Evolutionary conservation across 2,329 filamentous ascomycete genomes (phyloP).

Genomic region (Cladophialophora bantiana): DNA sequence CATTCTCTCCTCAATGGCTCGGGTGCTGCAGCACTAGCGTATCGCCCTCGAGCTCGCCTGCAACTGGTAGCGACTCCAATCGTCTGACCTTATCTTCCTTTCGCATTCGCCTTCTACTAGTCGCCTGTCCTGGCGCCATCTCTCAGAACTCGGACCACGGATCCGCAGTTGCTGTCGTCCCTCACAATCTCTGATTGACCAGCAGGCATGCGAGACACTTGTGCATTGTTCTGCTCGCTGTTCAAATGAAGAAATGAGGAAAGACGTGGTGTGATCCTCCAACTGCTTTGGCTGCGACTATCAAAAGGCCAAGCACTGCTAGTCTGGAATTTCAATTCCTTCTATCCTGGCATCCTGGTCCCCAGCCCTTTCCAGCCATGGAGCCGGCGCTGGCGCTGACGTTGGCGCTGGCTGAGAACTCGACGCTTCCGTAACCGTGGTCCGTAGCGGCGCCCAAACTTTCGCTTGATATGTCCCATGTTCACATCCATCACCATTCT

Average conservation of each 20-base stretch:
- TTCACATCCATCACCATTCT: background rate
- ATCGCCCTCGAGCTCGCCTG: background rate
- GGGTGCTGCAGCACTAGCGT: constrained; percentile 6
- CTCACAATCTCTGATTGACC: background rate
- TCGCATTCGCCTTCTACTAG: too few species aligned
- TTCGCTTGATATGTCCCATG: background rate
- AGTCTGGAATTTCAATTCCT: constrained; percentile 4
- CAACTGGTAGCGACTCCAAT: background rate
- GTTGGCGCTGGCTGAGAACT: background rate
- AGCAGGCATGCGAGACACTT: background rate
- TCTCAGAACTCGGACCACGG: background rate
- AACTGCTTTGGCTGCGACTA: background rate
- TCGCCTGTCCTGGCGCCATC: background rate
- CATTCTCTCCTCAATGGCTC: background rate
- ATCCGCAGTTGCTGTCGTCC: background rate
- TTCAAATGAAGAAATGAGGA: background rate
- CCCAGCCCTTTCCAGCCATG: background rate
- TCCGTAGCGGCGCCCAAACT: background rate
- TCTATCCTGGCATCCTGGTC: background rate
- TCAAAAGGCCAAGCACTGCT: background rate
- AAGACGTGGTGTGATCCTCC: background rate
- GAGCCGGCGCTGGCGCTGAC: background rate
- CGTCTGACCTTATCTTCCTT: background rate
- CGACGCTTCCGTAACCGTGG: background rate
- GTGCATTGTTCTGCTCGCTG: background rate